A percentile compares a stretch with the other conserved stretches of the same genome.
Conservation (phyloP, 306 rosid species). For the Alnus rubra region DNA sequence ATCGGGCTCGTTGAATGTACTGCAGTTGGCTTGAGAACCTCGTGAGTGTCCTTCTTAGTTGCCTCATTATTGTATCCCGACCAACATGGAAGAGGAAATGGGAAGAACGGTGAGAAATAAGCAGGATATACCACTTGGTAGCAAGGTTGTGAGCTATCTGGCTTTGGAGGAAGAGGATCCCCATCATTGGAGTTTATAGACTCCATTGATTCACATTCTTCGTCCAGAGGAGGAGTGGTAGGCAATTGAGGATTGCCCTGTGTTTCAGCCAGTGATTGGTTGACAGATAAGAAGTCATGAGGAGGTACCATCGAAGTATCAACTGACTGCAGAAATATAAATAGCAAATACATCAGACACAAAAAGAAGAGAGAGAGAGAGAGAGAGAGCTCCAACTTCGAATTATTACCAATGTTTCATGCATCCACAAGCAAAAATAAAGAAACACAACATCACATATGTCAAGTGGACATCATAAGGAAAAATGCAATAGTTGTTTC, state of each 20-base stretch:
- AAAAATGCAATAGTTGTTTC: slow-evolving; percentile 15
- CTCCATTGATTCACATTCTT: slow-evolving; percentile 95
- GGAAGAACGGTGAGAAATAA: slow-evolving; percentile 69
- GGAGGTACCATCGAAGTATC: slow-evolving; percentile 62
- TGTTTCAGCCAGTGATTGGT: slow-evolving; percentile 46
- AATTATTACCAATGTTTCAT: not conserved
- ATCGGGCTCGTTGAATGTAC: slow-evolving; percentile 81
- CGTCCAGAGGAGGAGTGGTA: slow-evolving; percentile 74
- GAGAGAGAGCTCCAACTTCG: no score
- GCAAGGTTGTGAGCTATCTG: slow-evolving; percentile 47
- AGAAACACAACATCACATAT: not conserved
- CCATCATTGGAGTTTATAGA: slow-evolving; percentile 90
- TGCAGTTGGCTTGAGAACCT: slow-evolving; percentile 93
- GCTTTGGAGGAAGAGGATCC: slow-evolving; percentile 54
- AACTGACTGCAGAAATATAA: slow-evolving; percentile 53
- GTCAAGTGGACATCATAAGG: slow-evolving; percentile 3
- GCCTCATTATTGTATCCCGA: slow-evolving; percentile 62
- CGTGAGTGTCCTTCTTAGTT: slow-evolving; percentile 60
- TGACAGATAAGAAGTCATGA: slow-evolving; percentile 63
- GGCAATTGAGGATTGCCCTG: slow-evolving; percentile 70
- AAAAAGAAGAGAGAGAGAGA: slow-evolving; percentile 1
- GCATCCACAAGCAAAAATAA: not conserved
- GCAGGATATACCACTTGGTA: slow-evolving; percentile 78
- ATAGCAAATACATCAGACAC: slow-evolving; percentile 17
- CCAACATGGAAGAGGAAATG: slow-evolving; percentile 72